Evolutionary conservation across 1,284 basidiomycete genomes (phyloP).

Genomic region (Entoloma clypeatum): DNA sequence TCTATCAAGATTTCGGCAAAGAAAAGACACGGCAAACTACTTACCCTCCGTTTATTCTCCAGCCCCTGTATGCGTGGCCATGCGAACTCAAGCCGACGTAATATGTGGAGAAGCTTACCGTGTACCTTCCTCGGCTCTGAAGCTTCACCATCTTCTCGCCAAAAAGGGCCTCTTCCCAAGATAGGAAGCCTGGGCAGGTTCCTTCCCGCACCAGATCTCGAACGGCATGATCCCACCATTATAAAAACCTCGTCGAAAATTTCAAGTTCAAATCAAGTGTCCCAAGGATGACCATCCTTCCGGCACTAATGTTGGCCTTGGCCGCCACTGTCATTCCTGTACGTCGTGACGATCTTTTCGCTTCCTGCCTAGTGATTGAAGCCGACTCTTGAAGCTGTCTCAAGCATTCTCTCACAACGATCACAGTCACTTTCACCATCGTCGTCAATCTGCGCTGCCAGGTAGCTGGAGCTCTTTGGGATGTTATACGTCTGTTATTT

Average conservation of each 20-base stretch:
- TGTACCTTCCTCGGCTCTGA: slow-evolving; percentile 20
- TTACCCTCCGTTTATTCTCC: slow-evolving; percentile 2
- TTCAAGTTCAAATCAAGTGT: slow-evolving; percentile 8
- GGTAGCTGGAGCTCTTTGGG: slow-evolving; percentile 56
- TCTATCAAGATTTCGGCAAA: too few species aligned
- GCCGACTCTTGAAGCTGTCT: slow-evolving; percentile 22
- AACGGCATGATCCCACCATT: slow-evolving; percentile 12
- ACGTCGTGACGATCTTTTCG: slow-evolving; percentile 14
- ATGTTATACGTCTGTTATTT: slow-evolving; percentile 55
- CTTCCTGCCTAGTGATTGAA: slow-evolving; percentile 7
- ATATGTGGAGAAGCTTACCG: slow-evolving; percentile 17
- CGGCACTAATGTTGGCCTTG: slow-evolving; percentile 29
- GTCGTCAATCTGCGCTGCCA: slow-evolving; percentile 42
- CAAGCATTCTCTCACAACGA: slow-evolving; percentile 25
- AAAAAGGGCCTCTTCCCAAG: slow-evolving; percentile 12
- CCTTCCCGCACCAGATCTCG: slow-evolving; percentile 17
- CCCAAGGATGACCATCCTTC: slow-evolving; percentile 27
- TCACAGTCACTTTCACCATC: slow-evolving; percentile 25
- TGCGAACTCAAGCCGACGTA: slow-evolving; percentile 17
- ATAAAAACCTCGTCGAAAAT: slow-evolving; percentile 18
- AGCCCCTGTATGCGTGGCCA: background rate
- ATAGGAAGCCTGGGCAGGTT: slow-evolving; percentile 15
- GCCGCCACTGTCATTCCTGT: slow-evolving; percentile 35
- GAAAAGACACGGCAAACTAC: slow-evolving; percentile 2
- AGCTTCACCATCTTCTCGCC: slow-evolving; percentile 10